Evolutionary conservation across 371 early-diverging fungal species (phyloP).

Genomic region (Actinomucor elegans): DNA sequence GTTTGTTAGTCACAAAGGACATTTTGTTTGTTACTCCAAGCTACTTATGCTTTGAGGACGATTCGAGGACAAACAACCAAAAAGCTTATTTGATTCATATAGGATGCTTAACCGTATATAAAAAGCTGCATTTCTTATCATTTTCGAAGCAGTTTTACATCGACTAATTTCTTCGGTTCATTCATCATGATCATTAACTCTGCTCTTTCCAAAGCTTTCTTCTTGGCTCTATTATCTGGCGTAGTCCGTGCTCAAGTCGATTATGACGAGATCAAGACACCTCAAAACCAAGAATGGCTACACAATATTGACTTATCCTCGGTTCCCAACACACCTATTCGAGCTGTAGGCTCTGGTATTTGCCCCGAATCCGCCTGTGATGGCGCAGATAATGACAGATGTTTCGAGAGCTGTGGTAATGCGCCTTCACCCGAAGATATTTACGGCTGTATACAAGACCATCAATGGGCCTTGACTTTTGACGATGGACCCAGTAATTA

Average conservation of each 20-base stretch:
- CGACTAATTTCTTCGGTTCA: no score
- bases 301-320: constrained; percentile 53
- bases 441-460: constrained; percentile 34
- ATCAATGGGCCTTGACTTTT: constrained; percentile 52
- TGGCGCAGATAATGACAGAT: constrained; percentile 35
- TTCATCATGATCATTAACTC: not conserved
- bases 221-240: not conserved
- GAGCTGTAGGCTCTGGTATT: constrained; percentile 36
- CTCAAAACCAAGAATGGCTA: constrained; percentile 54
- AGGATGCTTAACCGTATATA: no score
- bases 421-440: constrained; percentile 27
- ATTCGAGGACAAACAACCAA: no score
- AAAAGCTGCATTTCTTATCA: no score
- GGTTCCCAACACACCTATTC: constrained; percentile 27
- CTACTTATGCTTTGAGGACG: no score
- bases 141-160: no score
- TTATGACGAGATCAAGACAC: constrained; percentile 17
- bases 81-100: no score
- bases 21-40: no score
- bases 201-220: not conserved
- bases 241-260: not conserved
- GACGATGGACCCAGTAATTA: constrained; percentile 67
- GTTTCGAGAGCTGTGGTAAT: constrained; percentile 44
- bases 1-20: no score
- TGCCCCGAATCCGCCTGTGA: constrained; percentile 37